These are phyloP conservation scores for Linum usitatissimum DNA, from an alignment of 345 rosid species.

Conservation along the genomic window DNA sequence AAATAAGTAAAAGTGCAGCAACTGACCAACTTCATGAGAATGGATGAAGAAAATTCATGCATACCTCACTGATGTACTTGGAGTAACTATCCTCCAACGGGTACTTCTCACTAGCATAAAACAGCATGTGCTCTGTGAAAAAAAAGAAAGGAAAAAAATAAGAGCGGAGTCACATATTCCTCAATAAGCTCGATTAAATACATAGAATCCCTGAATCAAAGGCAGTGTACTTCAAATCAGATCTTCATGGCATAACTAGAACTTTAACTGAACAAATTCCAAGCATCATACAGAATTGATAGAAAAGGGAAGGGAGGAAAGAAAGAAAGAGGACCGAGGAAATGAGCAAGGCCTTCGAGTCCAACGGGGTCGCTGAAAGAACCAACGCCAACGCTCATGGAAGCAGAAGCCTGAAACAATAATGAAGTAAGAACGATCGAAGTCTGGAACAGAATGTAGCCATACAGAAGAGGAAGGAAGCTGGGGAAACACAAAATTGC, in stretches of 20 bases:
- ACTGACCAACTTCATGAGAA: not conserved
- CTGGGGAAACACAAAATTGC: slow-evolving; percentile 14
- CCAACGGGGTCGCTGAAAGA: slow-evolving; percentile 71
- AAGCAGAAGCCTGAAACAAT: slow-evolving; percentile 67
- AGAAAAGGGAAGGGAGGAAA: not conserved
- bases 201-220: not conserved
- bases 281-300: not conserved
- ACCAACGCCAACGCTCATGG: slow-evolving; percentile 80
- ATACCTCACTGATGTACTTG: slow-evolving; percentile 70
- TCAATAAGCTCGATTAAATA: too few species aligned
- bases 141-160: not conserved
- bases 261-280: not conserved
- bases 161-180: not conserved
- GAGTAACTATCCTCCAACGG: slow-evolving; percentile 87
- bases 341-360: slow-evolving; percentile 89
- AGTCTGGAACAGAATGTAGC: not conserved
- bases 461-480: not conserved
- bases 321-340: slow-evolving; percentile 44
- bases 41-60: not conserved
- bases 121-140: slow-evolving; percentile 79
- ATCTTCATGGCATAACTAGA: not conserved
- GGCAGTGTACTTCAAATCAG: not conserved
- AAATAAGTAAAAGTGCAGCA: too few species aligned
- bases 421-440: not conserved
- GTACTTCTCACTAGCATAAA: slow-evolving; percentile 83